Evolutionary conservation across 1,284 basidiomycete genomes (phyloP), one percentile per base, ranked within the genome.

Genomic region (Trametes polyzona): DNA sequence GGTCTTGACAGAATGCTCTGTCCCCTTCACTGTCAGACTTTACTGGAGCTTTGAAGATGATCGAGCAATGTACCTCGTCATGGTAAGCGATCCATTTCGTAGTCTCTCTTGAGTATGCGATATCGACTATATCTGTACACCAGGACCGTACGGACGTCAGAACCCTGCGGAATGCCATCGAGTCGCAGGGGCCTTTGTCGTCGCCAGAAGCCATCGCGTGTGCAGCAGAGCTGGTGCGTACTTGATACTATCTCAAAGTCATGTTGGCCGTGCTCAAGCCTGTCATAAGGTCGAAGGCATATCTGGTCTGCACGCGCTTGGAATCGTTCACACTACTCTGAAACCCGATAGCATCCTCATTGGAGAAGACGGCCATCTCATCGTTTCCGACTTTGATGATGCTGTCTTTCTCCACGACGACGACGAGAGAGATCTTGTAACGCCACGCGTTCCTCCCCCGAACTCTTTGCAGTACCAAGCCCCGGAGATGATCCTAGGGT

Each of bases 401-500:
- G 62, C 68, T 3, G 55, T 44, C 3, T 52, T 86, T 42, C 84
- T 84, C 47, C 83, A 84, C 39, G 37, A 62, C 41, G 24, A 52
- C 29, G 46, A 26, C 21, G 49, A 42, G 14, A 32, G 35, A 24
- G 23, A 39, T 12, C n/a, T n/a, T n/a, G 21, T 37, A 10, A 19
- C 14, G 29, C 9, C 42, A 2, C 26, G 5, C 2, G 11, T 2
- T 9, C 44, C 4, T 1, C 17, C 35, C 14, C 7, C 21, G 26
- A 43, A 44, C 3, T 35, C 50, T 1, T 40, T 72, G 41, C 81
- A 84, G 56, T 91, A 89, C 65, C 78, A 85, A 19, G 88, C 89
- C 2, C 89, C 90, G 0, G 89, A 92, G 65, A 76, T 91, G 3
- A 75, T 93, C 23, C 77, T 90, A 27, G 84, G 88, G 0, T 84